Evolutionary conservation across 2,329 filamentous ascomycete genomes (phyloP), one percentile per base, ranked within the genome.

Genomic region (Hymenoscyphus salicellus): DNA sequence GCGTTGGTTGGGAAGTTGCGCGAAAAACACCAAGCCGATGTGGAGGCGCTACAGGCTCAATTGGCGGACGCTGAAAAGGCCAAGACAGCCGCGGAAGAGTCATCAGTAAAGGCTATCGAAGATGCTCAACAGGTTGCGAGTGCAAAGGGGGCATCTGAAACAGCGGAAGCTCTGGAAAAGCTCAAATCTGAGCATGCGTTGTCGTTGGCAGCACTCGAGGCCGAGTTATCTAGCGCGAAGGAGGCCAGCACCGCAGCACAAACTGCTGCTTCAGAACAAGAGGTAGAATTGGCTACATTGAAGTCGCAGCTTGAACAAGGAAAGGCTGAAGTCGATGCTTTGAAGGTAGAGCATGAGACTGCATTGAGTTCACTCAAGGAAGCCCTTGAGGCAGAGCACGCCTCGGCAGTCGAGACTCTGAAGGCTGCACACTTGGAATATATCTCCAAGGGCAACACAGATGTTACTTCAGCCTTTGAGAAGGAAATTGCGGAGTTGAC

Each of bases 381-480:
- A 52, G 78, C 80, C 0, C 74, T 87, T 6, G 75, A 78, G 20
- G 78, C 82, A 30, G 79, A 87, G 71, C 83, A 87, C 68, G 74
- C 80, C 56, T 75, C 80, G 52, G 77, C 80, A 20, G 71, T 87
- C 14, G 77, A 80, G 52, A 80, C 80, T 4, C 75, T 88, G 56
- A 81, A 86, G 72, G 75, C 79, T n/a, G 81, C 83, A 67, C 83
- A 87, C 68, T 78, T 80, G 36, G 78, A 64, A 56, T 81, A 83
- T 66, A 75, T 86, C 32, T 79, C 79, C 6, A 79, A 82, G 70
- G 80, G 78, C 63, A 78, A 80, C 69, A 71, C 78, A 0, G 77
- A 81, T 58, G 76, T 78, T 8, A 77, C 78, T 14, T 80, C 72
- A 33, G 61, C 79, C 1, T 81, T 84, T 33, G 81, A 85, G 65